Evolutionary conservation across 2,329 filamentous ascomycete species (phyloP).

Genomic region (Salinomyces thailandicus): DNA sequence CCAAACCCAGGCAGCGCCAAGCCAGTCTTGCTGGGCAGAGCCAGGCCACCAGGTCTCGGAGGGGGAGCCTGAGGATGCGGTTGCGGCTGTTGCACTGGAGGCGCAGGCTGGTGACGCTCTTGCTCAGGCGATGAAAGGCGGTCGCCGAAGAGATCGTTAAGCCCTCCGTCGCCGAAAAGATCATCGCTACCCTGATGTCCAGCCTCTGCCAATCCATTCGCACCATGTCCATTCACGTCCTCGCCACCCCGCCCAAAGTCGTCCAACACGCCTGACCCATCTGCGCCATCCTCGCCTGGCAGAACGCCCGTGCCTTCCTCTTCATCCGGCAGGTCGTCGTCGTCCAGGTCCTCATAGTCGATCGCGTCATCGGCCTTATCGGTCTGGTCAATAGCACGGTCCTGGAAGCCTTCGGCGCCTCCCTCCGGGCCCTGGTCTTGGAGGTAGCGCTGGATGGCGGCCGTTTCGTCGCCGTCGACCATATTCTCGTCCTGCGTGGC

Average conservation of each 20-base stretch:
- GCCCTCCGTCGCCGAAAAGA: slow-evolving; percentile 54
- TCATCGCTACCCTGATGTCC: slow-evolving; percentile 39
- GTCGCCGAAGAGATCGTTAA: slow-evolving; percentile 31
- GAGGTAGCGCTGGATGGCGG: slow-evolving; percentile 22
- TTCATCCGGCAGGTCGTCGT: slow-evolving; percentile 83
- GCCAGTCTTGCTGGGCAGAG: slow-evolving; percentile 21
- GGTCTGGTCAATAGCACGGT: slow-evolving; percentile 34
- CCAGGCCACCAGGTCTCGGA: slow-evolving; percentile 17
- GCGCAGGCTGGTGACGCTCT: slow-evolving; percentile 12
- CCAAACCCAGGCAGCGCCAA: slow-evolving; percentile 18
- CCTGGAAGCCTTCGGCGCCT: slow-evolving; percentile 17
- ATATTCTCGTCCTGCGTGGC: slow-evolving; percentile 18
- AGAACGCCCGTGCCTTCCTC: slow-evolving; percentile 48
- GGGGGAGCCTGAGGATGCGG: slow-evolving; percentile 9
- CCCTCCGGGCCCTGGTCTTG: slow-evolving; percentile 15
- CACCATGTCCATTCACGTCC: not conserved
- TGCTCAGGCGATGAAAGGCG: slow-evolving; percentile 24
- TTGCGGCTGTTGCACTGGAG: slow-evolving; percentile 9
- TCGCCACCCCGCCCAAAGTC: not conserved
- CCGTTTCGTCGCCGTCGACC: slow-evolving; percentile 12
- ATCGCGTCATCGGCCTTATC: slow-evolving; percentile 88
- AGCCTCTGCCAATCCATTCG: slow-evolving; percentile 13
- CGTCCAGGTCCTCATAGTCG: slow-evolving; percentile 83
- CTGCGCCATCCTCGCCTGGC: not conserved
- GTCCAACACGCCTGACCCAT: not conserved